Base-by-base conservation (phyloP, 441 rosid genomes). In the Pelargonium cotyledonis region DNA sequence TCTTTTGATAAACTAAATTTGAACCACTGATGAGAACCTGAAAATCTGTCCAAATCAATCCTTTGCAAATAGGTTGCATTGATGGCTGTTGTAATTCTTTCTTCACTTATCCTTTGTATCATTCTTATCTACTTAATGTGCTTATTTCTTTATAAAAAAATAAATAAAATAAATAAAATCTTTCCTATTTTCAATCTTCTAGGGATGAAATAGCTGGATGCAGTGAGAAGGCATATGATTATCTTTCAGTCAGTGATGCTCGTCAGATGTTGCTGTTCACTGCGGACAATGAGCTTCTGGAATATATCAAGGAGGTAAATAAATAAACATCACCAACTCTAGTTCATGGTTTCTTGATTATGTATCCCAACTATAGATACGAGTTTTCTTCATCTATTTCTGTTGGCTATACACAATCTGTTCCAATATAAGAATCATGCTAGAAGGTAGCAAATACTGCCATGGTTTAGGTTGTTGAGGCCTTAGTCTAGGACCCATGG, bases 161-260 rank as follows among this genome's bases (percentile, higher is more conserved):
- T n/a, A n/a, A n/a, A n/a, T n/a, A n/a, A n/a, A n/a, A n/a, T n/a
- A n/a, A n/a, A n/a, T n/a, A n/a, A 21, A 21, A 21, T n/a, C 69
- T 46, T 67, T 70, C 21, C 11, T 68, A 15, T 58, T 63, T 15
- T 61, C 7, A 70, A 38, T 8, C 68, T 70, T 75, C 18, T 75
- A 95, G 97, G 78, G 97, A 95, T 73, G 99, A 95, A 77, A 91
- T 91, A 79, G 89, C 96, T 68, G 97, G 99, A 73, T 95, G 99
- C 85, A 95, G 95, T 63, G 99, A 95, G 88, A 95, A 90, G 84
- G 99, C 99, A 55, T 91, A 89, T 68, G 96, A 91, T 79, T 86
- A 78, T 78, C 86, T 95, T 74, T 88, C 96, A 18, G 44, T 88
- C 15, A 77, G 51, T 11, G 87, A 95, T 83, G 96, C 99, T 41